Percentiles rank a stretch among this genome's conserved stretches.
Conservation (phyloP, 805 yeast genomes). For the Citeromyces matritensis region DNA sequence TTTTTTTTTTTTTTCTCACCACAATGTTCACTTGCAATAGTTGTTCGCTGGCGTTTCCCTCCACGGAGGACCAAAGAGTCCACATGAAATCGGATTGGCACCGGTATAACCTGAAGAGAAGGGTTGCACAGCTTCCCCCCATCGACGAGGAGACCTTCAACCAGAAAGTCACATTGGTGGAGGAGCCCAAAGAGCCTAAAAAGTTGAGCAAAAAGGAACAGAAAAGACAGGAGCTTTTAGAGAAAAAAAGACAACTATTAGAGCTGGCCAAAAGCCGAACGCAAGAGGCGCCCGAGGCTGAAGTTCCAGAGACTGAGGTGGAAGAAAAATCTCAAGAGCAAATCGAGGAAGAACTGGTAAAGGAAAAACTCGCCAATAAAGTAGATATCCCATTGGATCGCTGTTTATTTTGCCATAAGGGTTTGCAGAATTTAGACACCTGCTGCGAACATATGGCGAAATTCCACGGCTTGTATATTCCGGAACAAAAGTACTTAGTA, state of each 20-base stretch:
- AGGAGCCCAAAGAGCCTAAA: slow-evolving; percentile 8
- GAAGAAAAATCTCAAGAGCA: slow-evolving; percentile 6
- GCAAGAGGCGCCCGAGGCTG: slow-evolving; percentile 10
- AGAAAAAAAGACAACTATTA: slow-evolving; percentile 29
- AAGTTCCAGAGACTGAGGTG: slow-evolving; percentile 1
- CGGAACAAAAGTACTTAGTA: slow-evolving; percentile 57
- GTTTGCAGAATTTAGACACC: slow-evolving; percentile 22
- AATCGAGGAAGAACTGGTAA: slow-evolving; percentile 23
- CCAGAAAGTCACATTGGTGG: slow-evolving; percentile 9
- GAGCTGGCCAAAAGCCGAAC: slow-evolving; percentile 28
- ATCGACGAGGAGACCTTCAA: slow-evolving; percentile 20
- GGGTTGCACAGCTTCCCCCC: slow-evolving; percentile 75
- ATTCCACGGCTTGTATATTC: slow-evolving; percentile 75
- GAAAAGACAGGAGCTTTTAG: slow-evolving; percentile 29
- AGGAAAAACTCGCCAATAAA: slow-evolving; percentile 26
- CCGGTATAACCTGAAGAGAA: slow-evolving; percentile 83
- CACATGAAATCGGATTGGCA: slow-evolving; percentile 99
- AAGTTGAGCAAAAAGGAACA: slow-evolving; percentile 31
- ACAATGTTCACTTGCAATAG: slow-evolving; percentile 60
- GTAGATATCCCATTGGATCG: slow-evolving; percentile 31
- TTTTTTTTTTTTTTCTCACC: neutral
- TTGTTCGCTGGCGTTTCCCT: slow-evolving; percentile 67
- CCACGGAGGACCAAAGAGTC: slow-evolving; percentile 73
- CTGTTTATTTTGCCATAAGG: slow-evolving; percentile 31
- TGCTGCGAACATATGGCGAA: slow-evolving; percentile 60